Conservation (phyloP, 257 asterid genomes). For the Avicennia marina region DNA sequence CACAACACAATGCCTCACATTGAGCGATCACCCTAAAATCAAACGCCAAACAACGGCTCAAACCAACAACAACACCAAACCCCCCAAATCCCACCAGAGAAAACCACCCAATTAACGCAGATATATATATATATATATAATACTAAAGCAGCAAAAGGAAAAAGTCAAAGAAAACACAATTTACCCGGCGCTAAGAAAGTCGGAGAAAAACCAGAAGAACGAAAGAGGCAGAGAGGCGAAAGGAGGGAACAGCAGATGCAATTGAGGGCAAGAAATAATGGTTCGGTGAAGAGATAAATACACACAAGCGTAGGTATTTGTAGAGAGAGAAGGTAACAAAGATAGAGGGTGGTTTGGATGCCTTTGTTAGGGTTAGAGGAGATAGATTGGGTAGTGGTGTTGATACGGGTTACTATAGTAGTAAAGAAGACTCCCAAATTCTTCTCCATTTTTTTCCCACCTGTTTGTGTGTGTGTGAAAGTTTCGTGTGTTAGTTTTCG, state of each 20-base stretch:
- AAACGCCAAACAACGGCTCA: constrained; percentile 16
- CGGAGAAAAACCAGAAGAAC: constrained; percentile 3
- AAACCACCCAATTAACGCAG: constrained; percentile 13
- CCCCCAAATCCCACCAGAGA: constrained; percentile 5
- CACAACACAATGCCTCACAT: constrained; percentile 15
- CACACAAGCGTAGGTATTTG: constrained; percentile 16
- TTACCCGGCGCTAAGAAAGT: constrained; percentile 24
- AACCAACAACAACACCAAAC: constrained; percentile 18
- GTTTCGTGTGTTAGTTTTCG: constrained; percentile 21
- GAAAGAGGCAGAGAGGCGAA: constrained; percentile 9
- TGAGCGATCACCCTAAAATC: constrained; percentile 23
- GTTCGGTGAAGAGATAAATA: constrained; percentile 25
- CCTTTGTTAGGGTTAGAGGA: constrained; percentile 45
- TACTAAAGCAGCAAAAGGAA: background rate
- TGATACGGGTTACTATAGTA: constrained; percentile 32
- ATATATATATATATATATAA: background rate
- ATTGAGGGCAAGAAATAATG: constrained; percentile 26
- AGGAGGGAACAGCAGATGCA: constrained; percentile 1
- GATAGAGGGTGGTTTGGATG: constrained; percentile 29
- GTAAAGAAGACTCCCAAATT: constrained; percentile 62
- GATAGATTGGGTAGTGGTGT: constrained; percentile 24
- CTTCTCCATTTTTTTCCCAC: constrained; percentile 71
- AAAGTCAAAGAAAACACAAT: constrained; percentile 8
- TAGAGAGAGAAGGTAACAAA: constrained; percentile 15
- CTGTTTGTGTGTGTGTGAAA: constrained; percentile 30